These are phyloP conservation scores for Metschnikowia cubensis DNA, from an alignment of 805 yeast species.

Conservation along the genomic window DNA sequence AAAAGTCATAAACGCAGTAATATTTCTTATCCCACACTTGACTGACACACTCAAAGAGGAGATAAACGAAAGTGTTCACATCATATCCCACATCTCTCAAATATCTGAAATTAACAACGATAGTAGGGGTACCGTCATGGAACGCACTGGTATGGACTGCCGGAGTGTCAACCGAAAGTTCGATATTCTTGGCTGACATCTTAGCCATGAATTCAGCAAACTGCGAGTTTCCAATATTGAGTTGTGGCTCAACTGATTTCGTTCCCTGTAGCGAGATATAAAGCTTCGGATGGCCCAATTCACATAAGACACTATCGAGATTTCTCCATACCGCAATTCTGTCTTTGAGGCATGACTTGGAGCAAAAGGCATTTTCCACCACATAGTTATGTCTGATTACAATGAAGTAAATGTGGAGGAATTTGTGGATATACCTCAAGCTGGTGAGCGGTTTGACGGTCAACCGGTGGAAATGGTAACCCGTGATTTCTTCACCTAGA, in stretches of 20 bases:
- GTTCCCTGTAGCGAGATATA: conserved; percentile 55
- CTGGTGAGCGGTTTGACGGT: conserved; percentile 32
- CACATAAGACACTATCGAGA: conserved; percentile 46
- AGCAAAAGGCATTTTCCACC: conserved; percentile 19
- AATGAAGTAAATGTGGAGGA: conserved; percentile 31
- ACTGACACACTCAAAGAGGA: conserved; percentile 59
- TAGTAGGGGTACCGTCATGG: conserved; percentile 67
- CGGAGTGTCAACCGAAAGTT: conserved; percentile 37
- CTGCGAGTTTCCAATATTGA: conserved; percentile 46
- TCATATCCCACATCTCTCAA: conserved; percentile 35
- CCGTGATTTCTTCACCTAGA: conserved; percentile 4
- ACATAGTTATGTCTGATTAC: conserved; percentile 30
- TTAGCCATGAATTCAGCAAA: conserved; percentile 73
- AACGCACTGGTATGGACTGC: conserved; percentile 63
- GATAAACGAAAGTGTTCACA: conserved; percentile 51
- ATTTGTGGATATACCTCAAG: conserved; percentile 39
- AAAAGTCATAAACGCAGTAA: conserved; percentile 63
- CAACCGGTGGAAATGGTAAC: conserved; percentile 26
- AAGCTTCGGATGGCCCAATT: conserved; percentile 58
- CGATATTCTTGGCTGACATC: conserved; percentile 52
- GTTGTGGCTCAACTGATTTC: conserved; percentile 38
- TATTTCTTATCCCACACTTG: conserved; percentile 70
- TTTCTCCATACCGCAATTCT: conserved; percentile 28
- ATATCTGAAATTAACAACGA: conserved; percentile 47
- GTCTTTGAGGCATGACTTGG: conserved; percentile 17